Base-by-base conservation (phyloP, 2,329 filamentous ascomycete genomes). In the Herpotrichia juniperi region DNA sequence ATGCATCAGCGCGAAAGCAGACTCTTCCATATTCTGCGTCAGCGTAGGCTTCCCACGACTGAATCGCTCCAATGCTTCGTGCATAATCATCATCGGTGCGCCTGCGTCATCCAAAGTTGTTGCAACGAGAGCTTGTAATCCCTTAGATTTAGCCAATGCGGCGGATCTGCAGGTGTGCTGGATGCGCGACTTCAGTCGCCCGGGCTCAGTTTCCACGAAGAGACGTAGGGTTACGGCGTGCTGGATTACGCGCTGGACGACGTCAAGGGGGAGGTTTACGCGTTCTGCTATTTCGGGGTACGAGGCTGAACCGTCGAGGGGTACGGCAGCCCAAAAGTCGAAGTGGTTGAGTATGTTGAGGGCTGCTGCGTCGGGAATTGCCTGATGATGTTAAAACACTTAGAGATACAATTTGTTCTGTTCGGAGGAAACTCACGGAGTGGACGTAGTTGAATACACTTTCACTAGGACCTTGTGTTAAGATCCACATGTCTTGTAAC, bases 301-400 rank as follows among this genome's bases (percentile, higher is more conserved):
- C 1, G 78, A 76, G 6, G 79, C 78, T 3, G 74, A 69, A 14
- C 78, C 78, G 21, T 77, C 69, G 1, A 82, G 46, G 2, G 81
- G 80, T 5, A 84, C 79, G 4, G 78, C 76, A 10, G 73, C 69
- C 78, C 79, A 83, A 59, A 83, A 81, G 58, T 82, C 68, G 61
- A 83, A 83, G 55, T 79, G 70, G 61, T 82, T 82, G 14, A 83
- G 67, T 12, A 80, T 67, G 56, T 80, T 79, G 31, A 83, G 71
- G 26, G 58, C 60, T 6, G 77, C 71, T 3, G 74, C 70, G 53
- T 81, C 78, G 2, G 79, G 78, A 42, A 79, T 72, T 28, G 64
- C 70, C 78, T 79, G 47, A 10, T 9, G 26, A 31, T 21, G 30
- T 56, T 14, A 55, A 48, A 11, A 32, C 14, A 45, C 5, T 25